phyloP scores from a whole-genome alignment of 192 early-diverging fungal genomes.

The Umbelopsis ramanniana region DNA sequence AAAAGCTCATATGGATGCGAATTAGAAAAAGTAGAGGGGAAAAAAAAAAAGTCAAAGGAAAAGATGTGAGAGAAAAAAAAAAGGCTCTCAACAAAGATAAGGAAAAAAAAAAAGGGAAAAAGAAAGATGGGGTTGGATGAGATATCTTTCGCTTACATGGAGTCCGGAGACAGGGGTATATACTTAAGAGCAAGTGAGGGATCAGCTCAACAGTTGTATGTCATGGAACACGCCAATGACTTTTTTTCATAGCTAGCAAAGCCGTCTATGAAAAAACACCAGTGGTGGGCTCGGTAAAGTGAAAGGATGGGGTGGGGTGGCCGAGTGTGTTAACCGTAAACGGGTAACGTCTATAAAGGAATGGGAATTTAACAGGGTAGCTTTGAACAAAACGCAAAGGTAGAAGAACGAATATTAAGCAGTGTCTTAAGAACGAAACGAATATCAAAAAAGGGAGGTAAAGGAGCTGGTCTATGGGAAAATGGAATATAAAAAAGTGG shows the following conservation, averaged over 20 bases:
- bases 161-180: neutral
- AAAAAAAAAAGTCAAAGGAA: constrained; percentile 25
- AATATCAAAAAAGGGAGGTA: constrained; percentile 21
- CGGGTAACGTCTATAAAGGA: constrained; percentile 23
- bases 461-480: neutral
- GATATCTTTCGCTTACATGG: constrained; percentile 5
- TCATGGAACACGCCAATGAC: neutral
- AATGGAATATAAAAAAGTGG: neutral
- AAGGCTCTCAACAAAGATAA: neutral
- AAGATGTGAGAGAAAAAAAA: constrained; percentile 22
- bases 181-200: neutral
- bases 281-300: neutral
- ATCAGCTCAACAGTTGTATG: constrained; percentile 12
- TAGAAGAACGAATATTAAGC: neutral
- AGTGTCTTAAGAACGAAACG: neutral
- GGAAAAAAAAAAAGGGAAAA: constrained; percentile 2
- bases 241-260: neutral
- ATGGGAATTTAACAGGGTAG: constrained; percentile 10
- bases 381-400: neutral
- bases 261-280: neutral
- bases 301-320: constrained; percentile 1
- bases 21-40: neutral
- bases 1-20: neutral
- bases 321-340: constrained; percentile 21
- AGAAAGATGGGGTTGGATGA: neutral